Percentiles rank a stretch among this genome's conserved stretches.
phyloP scores from a whole-genome alignment of 2,329 filamentous ascomycete genomes.

The Harringtonia lauricola region DNA sequence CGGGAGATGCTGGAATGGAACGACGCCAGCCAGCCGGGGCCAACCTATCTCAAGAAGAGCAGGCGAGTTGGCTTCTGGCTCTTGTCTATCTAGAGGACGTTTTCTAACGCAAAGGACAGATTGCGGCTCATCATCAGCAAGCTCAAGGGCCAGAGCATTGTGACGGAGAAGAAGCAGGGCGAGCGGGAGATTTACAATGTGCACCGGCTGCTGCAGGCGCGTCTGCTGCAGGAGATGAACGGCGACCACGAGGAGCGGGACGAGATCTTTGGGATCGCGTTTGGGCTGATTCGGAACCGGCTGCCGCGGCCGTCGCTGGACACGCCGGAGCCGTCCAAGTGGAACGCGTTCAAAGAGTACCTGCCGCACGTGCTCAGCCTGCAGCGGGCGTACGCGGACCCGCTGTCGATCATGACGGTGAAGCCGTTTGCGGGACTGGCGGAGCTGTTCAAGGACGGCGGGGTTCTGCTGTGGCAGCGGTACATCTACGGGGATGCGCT shows the following conservation, averaged over 20 bases:
- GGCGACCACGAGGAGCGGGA: conserved; percentile 4
- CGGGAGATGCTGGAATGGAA: conserved; percentile 10
- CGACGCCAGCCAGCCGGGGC: conserved; percentile 3
- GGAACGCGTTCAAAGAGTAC: conserved; percentile 10
- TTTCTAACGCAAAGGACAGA: background rate
- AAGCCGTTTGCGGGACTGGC: conserved; percentile 9
- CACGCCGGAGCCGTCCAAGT: conserved; percentile 8
- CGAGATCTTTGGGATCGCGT: conserved; percentile 8
- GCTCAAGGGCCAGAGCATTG: conserved; percentile 10
- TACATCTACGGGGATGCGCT: conserved; percentile 9
- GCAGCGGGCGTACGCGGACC: conserved; percentile 9
- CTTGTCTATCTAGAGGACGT: too few relatives aligned
- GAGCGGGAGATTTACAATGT: conserved; percentile 8
- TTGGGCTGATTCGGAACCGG: conserved; percentile 8
- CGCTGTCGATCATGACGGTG: conserved; percentile 8
- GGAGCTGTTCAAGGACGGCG: conserved; percentile 11
- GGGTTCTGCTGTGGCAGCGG: conserved; percentile 10
- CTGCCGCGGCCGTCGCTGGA: conserved; percentile 9
- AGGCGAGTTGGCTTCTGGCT: background rate
- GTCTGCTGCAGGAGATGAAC: conserved; percentile 8
- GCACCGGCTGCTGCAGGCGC: conserved; percentile 8
- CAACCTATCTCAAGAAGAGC: conserved; percentile 4
- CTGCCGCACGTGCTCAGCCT: conserved; percentile 10
- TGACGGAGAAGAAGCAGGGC: conserved; percentile 4
- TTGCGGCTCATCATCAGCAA: conserved; percentile 9